Base-by-base conservation (phyloP, 257 asterid genomes). In the Nicotiana knightiana region DNA sequence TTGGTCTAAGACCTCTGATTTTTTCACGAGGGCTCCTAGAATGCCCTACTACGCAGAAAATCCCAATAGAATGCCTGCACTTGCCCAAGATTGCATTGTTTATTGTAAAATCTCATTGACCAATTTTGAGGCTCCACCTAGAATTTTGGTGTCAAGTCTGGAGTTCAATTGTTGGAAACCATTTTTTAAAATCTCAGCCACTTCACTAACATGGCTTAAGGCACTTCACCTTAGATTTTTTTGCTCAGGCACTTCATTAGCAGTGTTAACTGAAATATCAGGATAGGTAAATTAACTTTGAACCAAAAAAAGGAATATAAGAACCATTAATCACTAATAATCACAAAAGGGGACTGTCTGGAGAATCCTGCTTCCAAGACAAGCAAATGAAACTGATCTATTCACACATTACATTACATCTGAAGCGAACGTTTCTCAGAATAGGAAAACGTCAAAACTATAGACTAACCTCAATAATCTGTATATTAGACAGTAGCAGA, bases 71-170 rank as follows among this genome's bases (percentile, higher is more conserved):
- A 21, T 18, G 30, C 37, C 78, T n/a, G 1, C 43, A 35, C n/a
- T 71, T 46, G 48, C 37, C 59, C 78, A 12, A 43, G 37, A 46
- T 73, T 48, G 43, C 43, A 48, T 73, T 73, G 33, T 73, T 73
- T 73, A 6, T 73, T 26, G 79, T 51, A 73, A 48, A 73, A 73
- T 73, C 79, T 73, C 62, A 48, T 48, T 48, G 79, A 73, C 28
- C 79, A 73, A 73, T 73, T 71, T 73, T 73, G 39, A 73, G 62
- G 43, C 16, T 26, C 62, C 62, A 26, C 62, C 62, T 51, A 37
- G 43, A 24, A 48, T 73, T 73, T 51, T 13, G 26, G 59, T 48
- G 26, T 62, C 4, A 37, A 73, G 59, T 6, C 78, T 71, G 21
- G 37, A 71, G 37, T 48, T 73, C 4, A 73, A 26, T 73, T 26